phyloP scores from a whole-genome alignment of 345 rosid species.

The Populus nigra region DNA sequence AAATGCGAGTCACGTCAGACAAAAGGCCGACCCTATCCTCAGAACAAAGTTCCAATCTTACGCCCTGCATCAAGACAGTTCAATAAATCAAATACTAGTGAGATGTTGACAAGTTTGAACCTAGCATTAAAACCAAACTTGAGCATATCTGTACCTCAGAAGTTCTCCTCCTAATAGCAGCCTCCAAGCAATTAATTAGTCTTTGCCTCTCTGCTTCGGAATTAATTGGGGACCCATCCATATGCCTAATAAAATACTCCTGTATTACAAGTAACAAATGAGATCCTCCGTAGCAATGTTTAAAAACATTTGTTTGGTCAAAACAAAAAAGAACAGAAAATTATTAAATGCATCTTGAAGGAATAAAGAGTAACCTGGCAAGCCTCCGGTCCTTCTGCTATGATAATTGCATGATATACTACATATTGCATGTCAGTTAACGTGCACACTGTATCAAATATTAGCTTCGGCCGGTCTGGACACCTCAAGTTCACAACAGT shows the following conservation, averaged over 20 bases:
- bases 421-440: constrained; percentile 80
- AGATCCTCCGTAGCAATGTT: background rate
- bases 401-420: constrained; percentile 67
- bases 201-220: constrained; percentile 95
- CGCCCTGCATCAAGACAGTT: constrained; percentile 50
- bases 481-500: constrained; percentile 70
- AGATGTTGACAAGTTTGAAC: background rate
- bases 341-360: background rate
- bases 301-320: background rate
- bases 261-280: constrained; percentile 20
- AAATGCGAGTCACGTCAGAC: constrained; percentile 90
- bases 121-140: constrained; percentile 7
- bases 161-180: constrained; percentile 80
- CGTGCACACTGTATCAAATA: constrained; percentile 77
- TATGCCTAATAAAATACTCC: constrained; percentile 91
- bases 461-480: constrained; percentile 67
- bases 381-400: constrained; percentile 77
- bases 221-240: constrained; percentile 83
- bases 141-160: constrained; percentile 45
- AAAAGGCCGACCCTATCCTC: constrained; percentile 83
- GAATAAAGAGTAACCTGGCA: constrained; percentile 49
- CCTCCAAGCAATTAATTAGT: constrained; percentile 86
- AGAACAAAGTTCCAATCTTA: constrained; percentile 71
- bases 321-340: background rate
- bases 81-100: background rate